These are phyloP conservation scores for Ilyonectria mors-panacis DNA, from an alignment of 2,329 filamentous ascomycete genomes.

Conservation along the genomic window DNA sequence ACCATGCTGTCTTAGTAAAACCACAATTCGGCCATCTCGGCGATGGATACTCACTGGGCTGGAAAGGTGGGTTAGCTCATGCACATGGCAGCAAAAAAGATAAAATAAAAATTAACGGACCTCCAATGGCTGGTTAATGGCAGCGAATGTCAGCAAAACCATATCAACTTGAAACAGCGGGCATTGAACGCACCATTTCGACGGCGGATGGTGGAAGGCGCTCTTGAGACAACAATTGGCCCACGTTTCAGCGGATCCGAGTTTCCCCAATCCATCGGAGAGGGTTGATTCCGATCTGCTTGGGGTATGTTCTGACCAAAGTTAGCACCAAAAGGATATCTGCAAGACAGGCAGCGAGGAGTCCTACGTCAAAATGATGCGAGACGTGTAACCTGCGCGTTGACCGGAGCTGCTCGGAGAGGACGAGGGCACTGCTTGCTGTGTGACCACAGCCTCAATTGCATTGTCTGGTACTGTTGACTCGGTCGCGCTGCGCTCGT, in stretches of 20 bases:
- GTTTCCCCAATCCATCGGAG: slow-evolving; percentile 89
- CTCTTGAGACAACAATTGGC: slow-evolving; percentile 88
- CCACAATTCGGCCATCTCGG: background rate
- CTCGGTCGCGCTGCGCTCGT: slow-evolving; percentile 25
- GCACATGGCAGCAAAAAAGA: slow-evolving; percentile 6
- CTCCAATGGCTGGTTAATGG: slow-evolving; percentile 66
- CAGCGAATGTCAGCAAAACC: slow-evolving; percentile 32
- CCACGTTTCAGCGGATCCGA: slow-evolving; percentile 82
- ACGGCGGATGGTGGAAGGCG: slow-evolving; percentile 80
- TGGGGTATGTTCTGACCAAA: slow-evolving; percentile 81
- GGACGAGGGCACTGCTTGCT: slow-evolving; percentile 44
- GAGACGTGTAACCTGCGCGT: slow-evolving; percentile 65
- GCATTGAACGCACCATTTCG: slow-evolving; percentile 77
- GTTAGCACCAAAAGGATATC: slow-evolving; percentile 30
- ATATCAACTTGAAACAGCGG: slow-evolving; percentile 22
- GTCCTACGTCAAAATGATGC: slow-evolving; percentile 69
- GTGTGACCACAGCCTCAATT: slow-evolving; percentile 30
- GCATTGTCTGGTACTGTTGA: slow-evolving; percentile 32
- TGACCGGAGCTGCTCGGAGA: slow-evolving; percentile 50
- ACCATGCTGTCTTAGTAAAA: slow-evolving; percentile 28
- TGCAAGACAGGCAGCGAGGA: slow-evolving; percentile 17
- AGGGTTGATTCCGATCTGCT: slow-evolving; percentile 95
- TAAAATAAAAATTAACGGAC: slow-evolving; percentile 54
- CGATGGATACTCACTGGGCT: slow-evolving; percentile 53
- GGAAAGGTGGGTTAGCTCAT: slow-evolving; percentile 42